Conservation (phyloP, 202 grass and related monocot species). For the Hordeum pubiflorum region DNA sequence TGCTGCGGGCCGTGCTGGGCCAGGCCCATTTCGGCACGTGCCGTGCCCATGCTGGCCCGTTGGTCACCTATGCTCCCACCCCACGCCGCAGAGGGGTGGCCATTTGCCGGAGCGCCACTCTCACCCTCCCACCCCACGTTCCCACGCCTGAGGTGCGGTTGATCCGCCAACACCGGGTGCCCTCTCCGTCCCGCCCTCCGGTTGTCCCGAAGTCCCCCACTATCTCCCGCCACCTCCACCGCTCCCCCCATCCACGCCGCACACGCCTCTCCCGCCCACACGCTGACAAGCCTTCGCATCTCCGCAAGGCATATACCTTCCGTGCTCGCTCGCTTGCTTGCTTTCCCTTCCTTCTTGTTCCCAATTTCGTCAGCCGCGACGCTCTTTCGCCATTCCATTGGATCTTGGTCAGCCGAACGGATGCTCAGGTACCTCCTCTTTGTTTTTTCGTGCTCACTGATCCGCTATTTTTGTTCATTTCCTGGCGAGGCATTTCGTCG, state of each 20-base stretch:
- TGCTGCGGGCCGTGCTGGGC: too few relatives aligned
- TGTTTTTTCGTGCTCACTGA: not conserved
- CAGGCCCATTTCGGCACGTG: too few relatives aligned
- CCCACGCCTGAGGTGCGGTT: slow-evolving; percentile 14
- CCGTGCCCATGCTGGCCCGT: too few relatives aligned
- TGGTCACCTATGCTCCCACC: too few relatives aligned
- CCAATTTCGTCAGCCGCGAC: not conserved
- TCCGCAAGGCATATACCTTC: slow-evolving; percentile 49
- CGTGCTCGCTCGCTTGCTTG: slow-evolving; percentile 20
- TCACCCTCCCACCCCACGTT: not conserved
- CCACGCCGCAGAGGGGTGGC: not conserved
- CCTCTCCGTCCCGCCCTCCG: not conserved
- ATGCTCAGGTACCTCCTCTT: slow-evolving; percentile 23
- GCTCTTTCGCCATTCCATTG: not conserved
- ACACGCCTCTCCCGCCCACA: not conserved
- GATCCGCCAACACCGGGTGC: slow-evolving; percentile 34
- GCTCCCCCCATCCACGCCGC: slow-evolving; percentile 5
- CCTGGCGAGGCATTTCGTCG: slow-evolving; percentile 36
- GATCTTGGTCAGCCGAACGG: slow-evolving; percentile 19
- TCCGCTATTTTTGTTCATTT: slow-evolving; percentile 14
- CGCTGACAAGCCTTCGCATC: slow-evolving; percentile 21
- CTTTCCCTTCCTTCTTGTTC: slow-evolving; percentile 3
- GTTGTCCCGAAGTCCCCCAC: not conserved
- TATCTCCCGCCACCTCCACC: not conserved
- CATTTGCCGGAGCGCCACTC: slow-evolving; percentile 4